Evolutionary conservation across 345 rosid species (phyloP).

Genomic region (Schrenkiella parvula): DNA sequence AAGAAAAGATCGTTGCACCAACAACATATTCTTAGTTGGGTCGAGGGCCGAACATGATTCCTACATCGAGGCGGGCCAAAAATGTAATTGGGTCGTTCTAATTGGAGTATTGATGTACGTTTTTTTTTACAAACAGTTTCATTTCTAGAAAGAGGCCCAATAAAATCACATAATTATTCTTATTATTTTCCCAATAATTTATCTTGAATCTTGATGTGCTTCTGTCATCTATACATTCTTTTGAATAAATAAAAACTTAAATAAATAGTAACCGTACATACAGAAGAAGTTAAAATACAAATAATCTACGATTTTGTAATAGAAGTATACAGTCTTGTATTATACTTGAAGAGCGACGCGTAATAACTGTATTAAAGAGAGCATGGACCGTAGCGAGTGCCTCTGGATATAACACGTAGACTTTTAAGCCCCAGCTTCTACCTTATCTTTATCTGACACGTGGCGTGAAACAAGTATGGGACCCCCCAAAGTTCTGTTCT

Average conservation of each 20-base stretch:
- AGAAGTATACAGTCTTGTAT: neutral
- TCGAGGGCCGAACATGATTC: neutral
- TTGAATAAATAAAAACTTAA: neutral
- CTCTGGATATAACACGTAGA: conserved; percentile 27
- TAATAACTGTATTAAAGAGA: conserved; percentile 2
- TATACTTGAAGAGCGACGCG: conserved; percentile 1
- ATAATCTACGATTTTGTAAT: neutral
- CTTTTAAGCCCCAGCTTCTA: conserved; percentile 2
- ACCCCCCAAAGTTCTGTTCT: conserved; percentile 1
- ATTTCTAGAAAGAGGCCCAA: neutral
- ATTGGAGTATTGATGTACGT: neutral
- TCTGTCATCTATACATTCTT: neutral
- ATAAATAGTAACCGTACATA: neutral
- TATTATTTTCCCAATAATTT: neutral
- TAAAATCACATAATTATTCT: neutral
- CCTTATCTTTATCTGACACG: conserved; percentile 34
- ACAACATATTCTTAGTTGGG: neutral
- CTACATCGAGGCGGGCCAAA: neutral
- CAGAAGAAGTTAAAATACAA: neutral
- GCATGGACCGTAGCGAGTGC: conserved; percentile 10
- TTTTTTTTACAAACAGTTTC: neutral
- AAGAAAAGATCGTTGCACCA: neutral
- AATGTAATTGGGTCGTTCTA: neutral
- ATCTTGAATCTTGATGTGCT: neutral
- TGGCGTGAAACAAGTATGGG: conserved; percentile 16